Conservation (phyloP, 2,329 filamentous ascomycete genomes). For the Berkeleyomyces rouxiae region DNA sequence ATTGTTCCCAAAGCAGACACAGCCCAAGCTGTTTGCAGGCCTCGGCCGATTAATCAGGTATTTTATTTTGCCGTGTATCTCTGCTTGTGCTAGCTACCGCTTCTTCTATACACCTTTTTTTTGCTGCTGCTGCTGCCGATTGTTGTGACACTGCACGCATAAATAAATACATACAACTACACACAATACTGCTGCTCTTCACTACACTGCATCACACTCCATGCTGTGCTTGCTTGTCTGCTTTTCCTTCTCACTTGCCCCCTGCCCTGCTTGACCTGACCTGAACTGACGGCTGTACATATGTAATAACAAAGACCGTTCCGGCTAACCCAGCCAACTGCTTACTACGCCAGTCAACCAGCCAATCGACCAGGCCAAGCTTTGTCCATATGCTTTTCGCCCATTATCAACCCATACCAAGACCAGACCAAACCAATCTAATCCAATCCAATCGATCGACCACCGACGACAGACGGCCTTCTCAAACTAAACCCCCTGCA, state of each 20-base stretch:
- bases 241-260: too few relatives aligned
- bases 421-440: not conserved
- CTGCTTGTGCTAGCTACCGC: not conserved
- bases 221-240: not conserved
- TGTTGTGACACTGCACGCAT: not conserved
- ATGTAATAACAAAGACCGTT: not conserved
- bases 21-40: not conserved
- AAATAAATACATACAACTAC: not conserved
- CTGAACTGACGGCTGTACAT: too few relatives aligned
- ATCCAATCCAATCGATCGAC: not conserved
- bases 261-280: not conserved
- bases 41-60: not conserved
- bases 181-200: too few relatives aligned
- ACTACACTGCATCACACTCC: too few relatives aligned
- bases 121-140: not conserved
- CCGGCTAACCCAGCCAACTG: not conserved
- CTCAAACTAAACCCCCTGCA: not conserved
- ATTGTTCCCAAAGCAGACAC: not conserved
- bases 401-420: not conserved
- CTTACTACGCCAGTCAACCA: not conserved
- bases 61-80: not conserved
- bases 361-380: not conserved
- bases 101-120: not conserved
- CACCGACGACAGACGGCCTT: not conserved
- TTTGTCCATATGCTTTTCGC: not conserved